Conservation (phyloP, 257 asterid species). For the Gentiana straminea region DNA sequence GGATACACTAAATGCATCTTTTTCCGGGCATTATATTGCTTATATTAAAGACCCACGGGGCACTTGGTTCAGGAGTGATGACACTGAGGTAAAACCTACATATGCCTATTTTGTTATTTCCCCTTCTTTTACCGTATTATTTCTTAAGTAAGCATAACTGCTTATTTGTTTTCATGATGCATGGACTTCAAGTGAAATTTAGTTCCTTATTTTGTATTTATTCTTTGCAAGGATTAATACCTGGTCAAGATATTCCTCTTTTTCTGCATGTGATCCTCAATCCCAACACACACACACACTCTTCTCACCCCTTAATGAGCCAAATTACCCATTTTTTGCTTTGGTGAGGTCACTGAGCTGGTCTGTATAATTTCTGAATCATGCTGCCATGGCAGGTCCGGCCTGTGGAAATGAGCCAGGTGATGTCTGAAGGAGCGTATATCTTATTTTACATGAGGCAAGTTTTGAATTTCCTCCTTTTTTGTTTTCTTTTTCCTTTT, state of each 20-base stretch:
- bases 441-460: constrained; percentile 85
- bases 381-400: constrained; percentile 40
- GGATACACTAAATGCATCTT: constrained; percentile 62
- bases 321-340: too few species aligned
- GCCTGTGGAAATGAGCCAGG: constrained; percentile 54
- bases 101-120: neutral
- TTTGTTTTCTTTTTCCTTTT: too few species aligned
- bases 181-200: too few species aligned
- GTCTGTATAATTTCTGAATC: constrained; percentile 1
- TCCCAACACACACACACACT: too few species aligned
- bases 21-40: constrained; percentile 71
- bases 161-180: too few species aligned
- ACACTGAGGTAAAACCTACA: constrained; percentile 48
- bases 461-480: neutral
- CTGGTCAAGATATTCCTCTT: neutral
- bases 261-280: neutral
- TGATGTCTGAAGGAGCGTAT: constrained; percentile 81
- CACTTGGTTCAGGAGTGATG: constrained; percentile 75
- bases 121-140: too few species aligned
- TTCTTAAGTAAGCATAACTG: too few species aligned
- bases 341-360: too few species aligned
- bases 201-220: too few species aligned
- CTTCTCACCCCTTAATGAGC: too few species aligned
- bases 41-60: constrained; percentile 68
- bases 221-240: too few species aligned